Percentiles rank a stretch among this genome's conserved stretches.
Conservation (phyloP, 345 rosid species). For the Populus alba region DNA sequence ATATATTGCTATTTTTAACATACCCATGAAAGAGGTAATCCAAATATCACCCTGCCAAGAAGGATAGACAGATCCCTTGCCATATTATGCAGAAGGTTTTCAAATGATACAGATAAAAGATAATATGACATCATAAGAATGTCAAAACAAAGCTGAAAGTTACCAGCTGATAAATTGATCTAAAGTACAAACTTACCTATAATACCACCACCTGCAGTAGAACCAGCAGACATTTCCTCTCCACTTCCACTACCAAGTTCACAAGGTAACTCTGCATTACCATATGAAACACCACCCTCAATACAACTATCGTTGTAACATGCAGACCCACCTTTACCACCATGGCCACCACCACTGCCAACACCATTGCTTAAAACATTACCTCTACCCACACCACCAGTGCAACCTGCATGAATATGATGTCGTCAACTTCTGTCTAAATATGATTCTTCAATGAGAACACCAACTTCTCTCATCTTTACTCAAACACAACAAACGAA, state of each 20-base stretch:
- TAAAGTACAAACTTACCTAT: constrained; percentile 51
- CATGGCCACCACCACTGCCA: constrained; percentile 98
- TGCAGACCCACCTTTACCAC: constrained; percentile 87
- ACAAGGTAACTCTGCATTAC: constrained; percentile 81
- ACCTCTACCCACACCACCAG: constrained; percentile 89
- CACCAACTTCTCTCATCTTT: constrained; percentile 1
- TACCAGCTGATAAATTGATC: background rate
- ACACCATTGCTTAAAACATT: constrained; percentile 58
- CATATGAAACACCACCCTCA: constrained; percentile 84
- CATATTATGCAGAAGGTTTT: background rate
- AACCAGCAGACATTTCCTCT: constrained; percentile 48
- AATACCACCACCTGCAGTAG: constrained; percentile 92
- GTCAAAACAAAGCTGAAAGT: background rate
- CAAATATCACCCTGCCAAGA: background rate
- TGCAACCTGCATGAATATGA: constrained; percentile 66
- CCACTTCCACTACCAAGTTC: constrained; percentile 99
- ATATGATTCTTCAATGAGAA: constrained; percentile 14
- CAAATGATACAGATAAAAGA: background rate
- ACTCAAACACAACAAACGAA: constrained; percentile 15
- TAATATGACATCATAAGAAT: background rate
- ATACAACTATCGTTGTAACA: constrained; percentile 60
- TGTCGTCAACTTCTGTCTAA: constrained; percentile 1
- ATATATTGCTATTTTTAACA: background rate
- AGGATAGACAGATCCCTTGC: constrained; percentile 1
- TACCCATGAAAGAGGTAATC: background rate